A percentile compares a stretch with the other conserved stretches of the same genome.
phyloP scores from a whole-genome alignment of 108 stramenopile genomes.

The Skeletonema marinoi region DNA sequence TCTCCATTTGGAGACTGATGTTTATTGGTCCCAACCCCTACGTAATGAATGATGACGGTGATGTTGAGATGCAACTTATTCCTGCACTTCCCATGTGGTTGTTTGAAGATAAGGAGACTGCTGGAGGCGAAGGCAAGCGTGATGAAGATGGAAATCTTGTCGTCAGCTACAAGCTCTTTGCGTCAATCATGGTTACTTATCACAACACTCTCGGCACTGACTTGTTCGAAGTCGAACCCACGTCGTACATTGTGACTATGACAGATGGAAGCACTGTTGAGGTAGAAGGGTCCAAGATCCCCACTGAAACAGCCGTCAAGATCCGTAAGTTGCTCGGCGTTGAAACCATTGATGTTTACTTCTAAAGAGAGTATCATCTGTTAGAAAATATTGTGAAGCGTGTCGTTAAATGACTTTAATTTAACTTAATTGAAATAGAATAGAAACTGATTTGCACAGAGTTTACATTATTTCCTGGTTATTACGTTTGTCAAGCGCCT shows the following conservation, averaged over 20 bases:
- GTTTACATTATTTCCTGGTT: no score
- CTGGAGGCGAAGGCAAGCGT: conserved; percentile 46
- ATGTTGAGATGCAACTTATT: conserved; percentile 79
- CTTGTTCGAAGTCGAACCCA: conserved; percentile 77
- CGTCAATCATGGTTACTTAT: conserved; percentile 86
- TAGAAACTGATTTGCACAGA: not conserved
- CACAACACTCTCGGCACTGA: conserved; percentile 84
- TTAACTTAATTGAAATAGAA: not conserved
- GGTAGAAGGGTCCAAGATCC: conserved; percentile 66
- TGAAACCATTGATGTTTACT: conserved; percentile 82
- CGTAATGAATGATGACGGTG: conserved; percentile 70
- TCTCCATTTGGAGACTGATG: conserved; percentile 94
- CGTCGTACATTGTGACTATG: conserved; percentile 77
- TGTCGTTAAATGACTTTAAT: not conserved
- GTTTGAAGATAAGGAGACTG: conserved; percentile 74
- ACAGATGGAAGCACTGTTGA: conserved; percentile 64
- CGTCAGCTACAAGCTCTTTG: conserved; percentile 91
- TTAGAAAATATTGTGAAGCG: not conserved
- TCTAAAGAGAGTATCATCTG: conserved; percentile 45
- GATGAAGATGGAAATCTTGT: conserved; percentile 82
- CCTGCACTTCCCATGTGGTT: conserved; percentile 92
- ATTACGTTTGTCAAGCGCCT: no score
- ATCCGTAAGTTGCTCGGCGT: conserved; percentile 77
- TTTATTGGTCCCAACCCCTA: conserved; percentile 86
- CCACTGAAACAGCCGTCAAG: conserved; percentile 63